Conservation (phyloP, 2,329 filamentous ascomycete species). For the Diaporthe caulivora region DNA sequence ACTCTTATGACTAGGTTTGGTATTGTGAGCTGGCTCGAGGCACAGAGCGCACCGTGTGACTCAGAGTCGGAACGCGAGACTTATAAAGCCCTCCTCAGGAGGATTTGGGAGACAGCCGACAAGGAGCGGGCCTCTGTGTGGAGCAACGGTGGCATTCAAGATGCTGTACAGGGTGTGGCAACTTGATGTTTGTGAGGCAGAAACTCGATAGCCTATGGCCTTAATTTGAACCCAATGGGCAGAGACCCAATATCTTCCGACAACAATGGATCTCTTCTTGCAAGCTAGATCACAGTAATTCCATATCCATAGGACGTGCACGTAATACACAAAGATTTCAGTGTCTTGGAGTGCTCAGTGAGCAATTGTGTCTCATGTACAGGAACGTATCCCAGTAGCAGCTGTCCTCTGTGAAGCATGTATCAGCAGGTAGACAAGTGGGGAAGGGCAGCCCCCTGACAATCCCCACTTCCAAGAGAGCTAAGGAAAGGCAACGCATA, state of each 20-base stretch:
- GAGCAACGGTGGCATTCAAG: constrained; percentile 65
- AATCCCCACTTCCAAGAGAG: constrained; percentile 11
- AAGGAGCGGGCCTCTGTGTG: constrained; percentile 73
- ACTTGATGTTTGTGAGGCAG: background rate
- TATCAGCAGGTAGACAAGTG: constrained; percentile 20
- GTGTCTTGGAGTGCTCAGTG: background rate
- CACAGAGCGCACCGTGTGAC: constrained; percentile 60
- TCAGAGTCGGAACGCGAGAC: constrained; percentile 59
- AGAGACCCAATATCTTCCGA: too few species aligned
- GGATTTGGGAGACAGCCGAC: constrained; percentile 76
- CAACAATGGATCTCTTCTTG: too few species aligned
- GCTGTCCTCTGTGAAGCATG: background rate
- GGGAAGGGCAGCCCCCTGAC: background rate
- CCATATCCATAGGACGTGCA: background rate
- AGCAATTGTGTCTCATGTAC: background rate
- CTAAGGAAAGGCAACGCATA: constrained; percentile 8
- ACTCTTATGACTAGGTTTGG: constrained; percentile 85
- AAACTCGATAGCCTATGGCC: background rate
- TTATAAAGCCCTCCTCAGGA: constrained; percentile 66
- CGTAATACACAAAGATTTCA: background rate
- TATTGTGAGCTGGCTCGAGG: constrained; percentile 79
- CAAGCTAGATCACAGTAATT: background rate
- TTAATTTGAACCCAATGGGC: background rate
- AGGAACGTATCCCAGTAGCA: background rate
- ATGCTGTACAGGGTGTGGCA: constrained; percentile 26